Evolutionary conservation across 2,329 filamentous ascomycete genomes (phyloP), one percentile per base, ranked within the genome.

Genomic region (Calycina herbarum): DNA sequence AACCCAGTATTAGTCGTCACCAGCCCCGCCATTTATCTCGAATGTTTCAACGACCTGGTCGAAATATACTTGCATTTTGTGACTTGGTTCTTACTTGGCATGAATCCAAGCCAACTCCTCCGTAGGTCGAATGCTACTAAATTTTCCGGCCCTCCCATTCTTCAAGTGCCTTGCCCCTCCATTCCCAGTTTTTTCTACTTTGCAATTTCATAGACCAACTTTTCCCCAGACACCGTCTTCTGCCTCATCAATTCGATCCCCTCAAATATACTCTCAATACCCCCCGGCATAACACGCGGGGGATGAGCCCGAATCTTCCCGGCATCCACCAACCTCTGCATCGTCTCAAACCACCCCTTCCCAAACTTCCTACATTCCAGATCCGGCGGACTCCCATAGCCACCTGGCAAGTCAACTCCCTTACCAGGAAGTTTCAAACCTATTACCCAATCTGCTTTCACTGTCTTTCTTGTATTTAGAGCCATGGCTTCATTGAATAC

Each of bases 381-480:
- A 15, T 70, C 68, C 15, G 67, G 65, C 8, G 48, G 67, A 27
- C 63, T 33, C 20, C 59, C 61, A 38, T 73, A 76, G 8, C 65
- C 70, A 15, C 64, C 71, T n/a, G 68, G 69, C 68, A 70, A 69
- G 8, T 59, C 65, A 51, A 71, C 66, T 3, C 66, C 66, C 3
- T 70, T 27, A 1, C 76, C 76, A 33, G 73, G 68, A 10, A 76
- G 65, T 1, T 67, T 69, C 1, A 69, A 66, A 2, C 65, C 73
- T 29, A 78, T 64, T 3, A 76, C 61, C 71, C 72, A 76, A 24
- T 73, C 59, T 29, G 59, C 13, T 27, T 62, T 62, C 5, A 62
- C n/a, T 1, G 31, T 33, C 15, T 35, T 29, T 17, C 40, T n/a
- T 5, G 11, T 8, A 1, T 38, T 29, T 2, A 70, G 11, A 69